These are phyloP conservation scores for Tuber calosporum DNA, from an alignment of 495 filamentous ascomycete genomes.

Conservation along the genomic window DNA sequence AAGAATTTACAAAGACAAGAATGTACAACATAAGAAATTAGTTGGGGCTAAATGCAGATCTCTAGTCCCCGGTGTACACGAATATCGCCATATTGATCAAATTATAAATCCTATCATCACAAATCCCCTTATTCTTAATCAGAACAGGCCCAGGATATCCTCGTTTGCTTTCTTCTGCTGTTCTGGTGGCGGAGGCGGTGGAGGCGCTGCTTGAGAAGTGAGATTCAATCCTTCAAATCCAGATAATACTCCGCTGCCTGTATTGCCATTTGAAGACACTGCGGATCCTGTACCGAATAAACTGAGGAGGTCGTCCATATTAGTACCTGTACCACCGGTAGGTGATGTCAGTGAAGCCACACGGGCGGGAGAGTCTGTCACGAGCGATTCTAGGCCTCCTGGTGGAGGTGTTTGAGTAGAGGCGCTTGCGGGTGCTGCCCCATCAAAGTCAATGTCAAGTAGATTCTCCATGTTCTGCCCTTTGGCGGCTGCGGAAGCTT, in stretches of 20 bases:
- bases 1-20: slow-evolving; percentile 2
- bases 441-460: slow-evolving; percentile 97
- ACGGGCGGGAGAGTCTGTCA: slow-evolving; percentile 72
- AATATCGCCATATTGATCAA: not conserved
- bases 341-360: slow-evolving; percentile 54
- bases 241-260: slow-evolving; percentile 50
- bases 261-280: slow-evolving; percentile 51
- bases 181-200: slow-evolving; percentile 49
- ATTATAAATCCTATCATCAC: not conserved
- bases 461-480: slow-evolving; percentile 76
- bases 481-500: slow-evolving; percentile 63
- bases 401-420: slow-evolving; percentile 57
- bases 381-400: slow-evolving; percentile 64
- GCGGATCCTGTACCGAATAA: slow-evolving; percentile 53
- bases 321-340: slow-evolving; percentile 49
- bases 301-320: slow-evolving; percentile 85
- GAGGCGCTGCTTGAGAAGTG: slow-evolving; percentile 51
- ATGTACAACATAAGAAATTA: slow-evolving; percentile 1
- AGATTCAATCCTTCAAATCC: slow-evolving; percentile 77
- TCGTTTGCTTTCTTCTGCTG: slow-evolving; percentile 65
- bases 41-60: not conserved
- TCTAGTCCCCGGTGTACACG: not conserved
- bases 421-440: slow-evolving; percentile 78
- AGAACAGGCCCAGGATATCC: slow-evolving; percentile 80
- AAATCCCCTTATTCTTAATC: not conserved